A percentile compares a stretch with the other conserved stretches of the same genome.
These are phyloP conservation scores for Geosmithia morbida DNA, from an alignment of 2,329 filamentous ascomycete species.

Conservation along the genomic window DNA sequence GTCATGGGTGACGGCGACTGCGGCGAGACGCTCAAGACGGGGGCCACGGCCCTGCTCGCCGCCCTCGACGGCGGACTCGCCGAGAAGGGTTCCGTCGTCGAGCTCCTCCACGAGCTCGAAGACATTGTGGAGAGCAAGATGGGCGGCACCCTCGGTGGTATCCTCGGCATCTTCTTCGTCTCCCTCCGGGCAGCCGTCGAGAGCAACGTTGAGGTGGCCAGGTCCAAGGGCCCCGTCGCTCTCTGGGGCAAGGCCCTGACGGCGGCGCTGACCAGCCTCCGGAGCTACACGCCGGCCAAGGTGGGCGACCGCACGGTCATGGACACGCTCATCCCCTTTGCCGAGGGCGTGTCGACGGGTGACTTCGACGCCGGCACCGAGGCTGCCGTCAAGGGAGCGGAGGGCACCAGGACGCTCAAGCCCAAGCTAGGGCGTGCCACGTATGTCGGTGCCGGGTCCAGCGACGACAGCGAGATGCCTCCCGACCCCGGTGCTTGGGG, in stretches of 20 bases:
- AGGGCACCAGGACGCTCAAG: constrained; percentile 49
- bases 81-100: constrained; percentile 26
- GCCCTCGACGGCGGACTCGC: constrained; percentile 26
- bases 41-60: constrained; percentile 32
- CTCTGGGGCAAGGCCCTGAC: constrained; percentile 28
- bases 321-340: constrained; percentile 41
- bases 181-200: constrained; percentile 27
- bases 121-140: constrained; percentile 42
- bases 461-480: constrained; percentile 34
- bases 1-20: constrained; percentile 42
- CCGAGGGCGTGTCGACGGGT: constrained; percentile 27
- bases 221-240: constrained; percentile 16
- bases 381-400: constrained; percentile 44
- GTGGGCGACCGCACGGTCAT: constrained; percentile 42
- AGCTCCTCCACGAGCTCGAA: constrained; percentile 32
- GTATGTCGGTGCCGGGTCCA: constrained; percentile 45
- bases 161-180: constrained; percentile 39
- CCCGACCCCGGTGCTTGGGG: constrained; percentile 60
- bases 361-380: constrained; percentile 40
- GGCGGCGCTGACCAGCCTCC: constrained; percentile 28
- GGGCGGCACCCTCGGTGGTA: constrained; percentile 36
- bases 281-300: constrained; percentile 38
- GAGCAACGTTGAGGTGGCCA: constrained; percentile 14
- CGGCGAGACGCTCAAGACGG: constrained; percentile 44
- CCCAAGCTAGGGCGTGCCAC: constrained; percentile 53